These are phyloP conservation scores for Tarenaya hassleriana DNA, from an alignment of 345 rosid species.

Conservation along the genomic window DNA sequence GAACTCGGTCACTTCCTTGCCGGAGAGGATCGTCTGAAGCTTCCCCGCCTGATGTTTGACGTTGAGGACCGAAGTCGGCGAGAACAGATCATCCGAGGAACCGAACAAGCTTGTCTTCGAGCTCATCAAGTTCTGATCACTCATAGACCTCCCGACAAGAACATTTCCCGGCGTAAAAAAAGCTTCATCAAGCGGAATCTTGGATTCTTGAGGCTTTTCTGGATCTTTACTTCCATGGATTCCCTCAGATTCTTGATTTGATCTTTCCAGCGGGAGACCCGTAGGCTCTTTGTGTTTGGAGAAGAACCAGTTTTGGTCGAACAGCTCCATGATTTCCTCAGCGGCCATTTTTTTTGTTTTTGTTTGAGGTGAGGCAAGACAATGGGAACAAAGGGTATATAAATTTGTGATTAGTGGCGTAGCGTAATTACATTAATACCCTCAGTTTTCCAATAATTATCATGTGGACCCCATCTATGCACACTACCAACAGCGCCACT, in stretches of 20 bases:
- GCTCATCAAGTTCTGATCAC: constrained; percentile 38
- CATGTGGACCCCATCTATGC: constrained; percentile 24
- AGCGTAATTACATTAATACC: constrained; percentile 10
- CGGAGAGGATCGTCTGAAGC: constrained; percentile 50
- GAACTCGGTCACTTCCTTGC: constrained; percentile 37
- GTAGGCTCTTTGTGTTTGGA: constrained; percentile 13
- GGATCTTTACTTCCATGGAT: background rate
- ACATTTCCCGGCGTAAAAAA: constrained; percentile 14
- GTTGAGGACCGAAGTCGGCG: constrained; percentile 41
- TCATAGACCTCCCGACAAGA: constrained; percentile 33
- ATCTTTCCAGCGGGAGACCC: background rate
- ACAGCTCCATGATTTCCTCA: constrained; percentile 33
- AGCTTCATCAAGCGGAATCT: constrained; percentile 12
- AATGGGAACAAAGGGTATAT: constrained; percentile 5
- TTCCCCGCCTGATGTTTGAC: constrained; percentile 22
- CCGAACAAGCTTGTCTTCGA: constrained; percentile 22
- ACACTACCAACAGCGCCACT: constrained; percentile 14
- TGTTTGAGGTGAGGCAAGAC: background rate
- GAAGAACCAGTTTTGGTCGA: constrained; percentile 50
- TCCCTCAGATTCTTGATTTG: constrained; percentile 18
- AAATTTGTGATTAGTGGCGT: background rate
- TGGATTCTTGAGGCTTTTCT: constrained; percentile 1
- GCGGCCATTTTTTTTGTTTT: constrained; percentile 27
- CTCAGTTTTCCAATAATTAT: constrained; percentile 12
- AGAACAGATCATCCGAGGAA: constrained; percentile 30